A percentile compares a stretch with the other conserved stretches of the same genome.
phyloP scores from a whole-genome alignment of 2,329 filamentous ascomycete species.

The Claviceps paspali region DNA sequence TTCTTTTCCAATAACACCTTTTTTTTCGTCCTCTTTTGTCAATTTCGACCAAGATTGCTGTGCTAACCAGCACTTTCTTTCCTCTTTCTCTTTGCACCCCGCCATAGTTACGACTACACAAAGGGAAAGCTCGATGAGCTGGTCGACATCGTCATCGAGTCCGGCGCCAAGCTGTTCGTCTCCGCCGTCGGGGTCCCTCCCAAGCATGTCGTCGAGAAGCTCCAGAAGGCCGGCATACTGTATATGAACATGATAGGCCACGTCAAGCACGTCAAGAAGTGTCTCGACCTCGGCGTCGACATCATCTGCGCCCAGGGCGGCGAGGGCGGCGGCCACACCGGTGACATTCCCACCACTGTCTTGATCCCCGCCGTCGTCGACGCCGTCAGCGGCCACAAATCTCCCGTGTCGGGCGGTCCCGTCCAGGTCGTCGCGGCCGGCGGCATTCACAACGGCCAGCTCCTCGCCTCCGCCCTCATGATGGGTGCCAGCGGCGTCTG shows the following conservation, averaged over 20 bases:
- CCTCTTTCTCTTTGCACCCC: not conserved
- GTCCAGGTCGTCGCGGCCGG: conserved; percentile 90
- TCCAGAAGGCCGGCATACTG: conserved; percentile 74
- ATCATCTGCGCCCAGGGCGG: conserved; percentile 98
- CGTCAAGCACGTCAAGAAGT: conserved; percentile 97
- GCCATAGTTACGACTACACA: conserved; percentile 87
- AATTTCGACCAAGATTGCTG: not conserved
- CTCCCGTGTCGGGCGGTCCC: conserved; percentile 69
- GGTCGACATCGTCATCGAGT: conserved; percentile 82
- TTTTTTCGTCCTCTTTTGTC: not conserved
- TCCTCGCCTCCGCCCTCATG: conserved; percentile 78
- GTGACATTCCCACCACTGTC: conserved; percentile 80
- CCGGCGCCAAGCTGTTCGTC: conserved; percentile 83
- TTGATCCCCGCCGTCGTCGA: conserved; percentile 87
- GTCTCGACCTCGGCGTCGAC: conserved; percentile 78
- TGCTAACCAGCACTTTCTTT: not conserved
- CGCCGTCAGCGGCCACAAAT: conserved; percentile 65
- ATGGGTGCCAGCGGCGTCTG: conserved; percentile 86
- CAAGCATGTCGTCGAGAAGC: conserved; percentile 71
- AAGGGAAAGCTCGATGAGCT: conserved; percentile 94
- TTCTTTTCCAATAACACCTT: not conserved
- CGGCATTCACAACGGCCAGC: conserved; percentile 85
- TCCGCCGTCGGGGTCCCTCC: conserved; percentile 91
- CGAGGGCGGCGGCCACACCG: conserved; percentile 92
- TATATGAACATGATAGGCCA: conserved; percentile 99